Evolutionary conservation across 176 grass and related monocot species (phyloP).

Genomic region (Metroxylon sagu): DNA sequence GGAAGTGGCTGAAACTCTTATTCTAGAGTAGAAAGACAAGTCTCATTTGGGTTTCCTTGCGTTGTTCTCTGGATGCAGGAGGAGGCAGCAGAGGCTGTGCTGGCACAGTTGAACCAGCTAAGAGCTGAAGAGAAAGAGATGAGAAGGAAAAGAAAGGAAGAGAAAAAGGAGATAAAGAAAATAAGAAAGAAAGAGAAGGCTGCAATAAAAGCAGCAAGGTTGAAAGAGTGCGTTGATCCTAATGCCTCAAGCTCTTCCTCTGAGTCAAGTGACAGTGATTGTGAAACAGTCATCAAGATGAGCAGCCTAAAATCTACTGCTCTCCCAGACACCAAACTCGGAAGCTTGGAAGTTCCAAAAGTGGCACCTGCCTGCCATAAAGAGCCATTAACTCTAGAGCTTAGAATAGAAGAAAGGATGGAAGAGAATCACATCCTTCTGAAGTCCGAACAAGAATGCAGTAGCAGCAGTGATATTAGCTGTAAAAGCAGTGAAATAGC

Average conservation of each 20-base stretch:
- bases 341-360: neutral
- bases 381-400: too few relatives aligned
- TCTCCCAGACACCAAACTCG: neutral
- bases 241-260: conserved; percentile 12
- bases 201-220: conserved; percentile 15
- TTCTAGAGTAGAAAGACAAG: too few relatives aligned
- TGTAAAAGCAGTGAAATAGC: neutral
- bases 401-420: too few relatives aligned
- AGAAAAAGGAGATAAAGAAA: conserved; percentile 32
- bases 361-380: neutral
- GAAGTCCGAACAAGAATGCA: neutral
- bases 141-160: too few relatives aligned
- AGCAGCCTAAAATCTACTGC: conserved; percentile 21
- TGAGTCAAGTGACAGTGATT: conserved; percentile 43
- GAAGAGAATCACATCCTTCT: too few relatives aligned
- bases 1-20: too few relatives aligned
- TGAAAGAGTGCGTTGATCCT: conserved; percentile 4
- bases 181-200: too few relatives aligned
- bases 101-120: conserved; percentile 48
- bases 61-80: too few relatives aligned
- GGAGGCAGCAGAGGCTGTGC: conserved; percentile 42
- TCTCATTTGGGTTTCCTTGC: too few relatives aligned
- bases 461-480: too few relatives aligned
- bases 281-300: conserved; percentile 22
- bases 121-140: too few relatives aligned